phyloP scores from a whole-genome alignment of 192 early-diverging fungal species.

The Podila epicladia region DNA sequence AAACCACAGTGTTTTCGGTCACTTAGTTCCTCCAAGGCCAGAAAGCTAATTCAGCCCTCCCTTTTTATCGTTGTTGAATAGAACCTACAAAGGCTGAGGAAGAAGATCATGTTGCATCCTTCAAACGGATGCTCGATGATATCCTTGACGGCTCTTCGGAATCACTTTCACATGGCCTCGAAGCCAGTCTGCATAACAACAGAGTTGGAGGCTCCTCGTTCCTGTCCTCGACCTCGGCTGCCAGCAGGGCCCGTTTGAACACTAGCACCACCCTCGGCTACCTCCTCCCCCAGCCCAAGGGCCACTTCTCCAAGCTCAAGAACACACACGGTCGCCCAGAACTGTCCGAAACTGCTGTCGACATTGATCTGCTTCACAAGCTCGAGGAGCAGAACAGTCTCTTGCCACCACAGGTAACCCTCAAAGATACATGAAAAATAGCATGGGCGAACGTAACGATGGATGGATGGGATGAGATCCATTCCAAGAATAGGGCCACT shows the following conservation, averaged over 20 bases:
- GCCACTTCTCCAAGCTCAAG: constrained; percentile 49
- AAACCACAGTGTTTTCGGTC: background rate
- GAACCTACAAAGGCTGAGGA: constrained; percentile 17
- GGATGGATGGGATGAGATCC: no score
- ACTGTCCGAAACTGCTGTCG: constrained; percentile 21
- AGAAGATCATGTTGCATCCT: constrained; percentile 50
- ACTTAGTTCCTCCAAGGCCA: background rate
- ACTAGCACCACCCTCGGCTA: constrained; percentile 39
- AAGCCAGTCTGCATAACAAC: constrained; percentile 30
- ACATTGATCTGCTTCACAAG: constrained; percentile 55
- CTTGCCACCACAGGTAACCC: constrained; percentile 63
- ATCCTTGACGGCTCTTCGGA: constrained; percentile 48
- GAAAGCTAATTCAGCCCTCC: background rate
- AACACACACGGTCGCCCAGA: constrained; percentile 12
- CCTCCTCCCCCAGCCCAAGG: constrained; percentile 44
- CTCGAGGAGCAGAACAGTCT: constrained; percentile 67
- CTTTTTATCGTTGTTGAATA: background rate
- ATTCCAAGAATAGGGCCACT: no score
- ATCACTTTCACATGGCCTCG: constrained; percentile 39
- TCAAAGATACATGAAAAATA: background rate
- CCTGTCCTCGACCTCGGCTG: constrained; percentile 18
- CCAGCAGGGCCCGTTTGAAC: constrained; percentile 39
- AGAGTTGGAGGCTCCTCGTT: constrained; percentile 26
- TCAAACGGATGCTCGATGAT: constrained; percentile 51
- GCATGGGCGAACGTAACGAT: no score